A percentile compares a stretch with the other conserved stretches of the same genome.
Evolutionary conservation across 1,284 basidiomycete genomes (phyloP).

Genomic region (Ustilago trichophora): DNA sequence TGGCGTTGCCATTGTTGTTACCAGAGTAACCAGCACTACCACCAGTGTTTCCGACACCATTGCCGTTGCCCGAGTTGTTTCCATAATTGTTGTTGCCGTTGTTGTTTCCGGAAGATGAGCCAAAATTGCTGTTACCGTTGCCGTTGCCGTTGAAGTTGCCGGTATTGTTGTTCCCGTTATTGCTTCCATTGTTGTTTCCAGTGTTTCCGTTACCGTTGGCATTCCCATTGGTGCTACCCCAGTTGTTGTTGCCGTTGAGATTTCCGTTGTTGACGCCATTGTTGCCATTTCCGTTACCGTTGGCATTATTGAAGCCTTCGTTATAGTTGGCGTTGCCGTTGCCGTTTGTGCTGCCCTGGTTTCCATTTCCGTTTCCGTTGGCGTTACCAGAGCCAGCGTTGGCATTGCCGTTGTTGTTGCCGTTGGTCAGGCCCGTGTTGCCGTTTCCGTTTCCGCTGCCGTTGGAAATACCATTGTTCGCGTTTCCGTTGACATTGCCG

Average conservation of each 20-base stretch:
- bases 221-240: not conserved
- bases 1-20: slow-evolving; percentile 2
- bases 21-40: not conserved
- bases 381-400: slow-evolving; percentile 7
- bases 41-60: not conserved
- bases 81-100: not conserved
- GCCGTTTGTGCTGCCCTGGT: not conserved
- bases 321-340: slow-evolving; percentile 7
- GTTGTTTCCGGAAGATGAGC: not conserved
- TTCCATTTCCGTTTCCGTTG: not conserved
- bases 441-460: slow-evolving; percentile 1
- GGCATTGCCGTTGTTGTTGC: slow-evolving; percentile 3
- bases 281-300: slow-evolving; percentile 5
- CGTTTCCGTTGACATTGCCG: slow-evolving; percentile 7
- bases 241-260: not conserved
- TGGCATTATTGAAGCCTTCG: not conserved
- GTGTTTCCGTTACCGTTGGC: slow-evolving; percentile 3
- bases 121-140: slow-evolving; percentile 3
- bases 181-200: not conserved
- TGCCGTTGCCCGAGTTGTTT: not conserved
- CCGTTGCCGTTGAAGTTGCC: slow-evolving; percentile 3
- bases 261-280: slow-evolving; percentile 1
- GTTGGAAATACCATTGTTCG: not conserved
- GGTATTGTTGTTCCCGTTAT: not conserved
- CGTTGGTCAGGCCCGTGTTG: not conserved